Percentiles rank a stretch among this genome's conserved stretches.
Evolutionary conservation across 1,139 yeast species (phyloP).

Genomic region (Meyerozyma guilliermondii): DNA sequence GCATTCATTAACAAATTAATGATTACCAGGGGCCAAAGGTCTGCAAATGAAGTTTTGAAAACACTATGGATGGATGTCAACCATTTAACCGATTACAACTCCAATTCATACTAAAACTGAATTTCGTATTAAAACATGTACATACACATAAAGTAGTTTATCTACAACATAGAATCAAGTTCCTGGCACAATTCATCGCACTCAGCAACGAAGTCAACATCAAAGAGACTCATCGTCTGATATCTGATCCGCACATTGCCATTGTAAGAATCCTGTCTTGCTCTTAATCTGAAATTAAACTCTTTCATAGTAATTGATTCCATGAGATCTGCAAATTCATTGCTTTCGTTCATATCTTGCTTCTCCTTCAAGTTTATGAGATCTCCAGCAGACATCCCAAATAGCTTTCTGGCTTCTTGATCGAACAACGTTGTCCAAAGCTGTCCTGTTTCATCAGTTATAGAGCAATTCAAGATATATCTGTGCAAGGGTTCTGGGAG

Average conservation of each 20-base stretch:
- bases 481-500: constrained; percentile 70
- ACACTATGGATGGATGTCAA: constrained; percentile 60
- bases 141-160: constrained; percentile 9
- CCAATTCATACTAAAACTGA: constrained; percentile 4
- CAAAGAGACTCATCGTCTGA: constrained; percentile 52
- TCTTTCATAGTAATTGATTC: constrained; percentile 61
- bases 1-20: constrained; percentile 51
- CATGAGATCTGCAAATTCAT: constrained; percentile 43
- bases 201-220: constrained; percentile 59
- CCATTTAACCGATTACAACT: constrained; percentile 42
- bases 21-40: constrained; percentile 61
- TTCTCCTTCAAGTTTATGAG: constrained; percentile 47
- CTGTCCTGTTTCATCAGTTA: constrained; percentile 77
- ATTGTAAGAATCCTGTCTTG: constrained; percentile 78
- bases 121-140: constrained; percentile 2
- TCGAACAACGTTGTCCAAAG: constrained; percentile 87
- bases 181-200: constrained; percentile 51
- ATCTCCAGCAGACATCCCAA: constrained; percentile 70
- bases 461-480: constrained; percentile 66
- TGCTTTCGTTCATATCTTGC: constrained; percentile 29
- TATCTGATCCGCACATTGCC: constrained; percentile 76
- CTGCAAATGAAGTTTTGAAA: constrained; percentile 51
- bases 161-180: constrained; percentile 36
- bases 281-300: constrained; percentile 69
- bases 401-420: constrained; percentile 66